Evolutionary conservation across 2,329 filamentous ascomycete species (phyloP), one percentile per base, ranked within the genome.

Genomic region (Neofusicoccum sp.): DNA sequence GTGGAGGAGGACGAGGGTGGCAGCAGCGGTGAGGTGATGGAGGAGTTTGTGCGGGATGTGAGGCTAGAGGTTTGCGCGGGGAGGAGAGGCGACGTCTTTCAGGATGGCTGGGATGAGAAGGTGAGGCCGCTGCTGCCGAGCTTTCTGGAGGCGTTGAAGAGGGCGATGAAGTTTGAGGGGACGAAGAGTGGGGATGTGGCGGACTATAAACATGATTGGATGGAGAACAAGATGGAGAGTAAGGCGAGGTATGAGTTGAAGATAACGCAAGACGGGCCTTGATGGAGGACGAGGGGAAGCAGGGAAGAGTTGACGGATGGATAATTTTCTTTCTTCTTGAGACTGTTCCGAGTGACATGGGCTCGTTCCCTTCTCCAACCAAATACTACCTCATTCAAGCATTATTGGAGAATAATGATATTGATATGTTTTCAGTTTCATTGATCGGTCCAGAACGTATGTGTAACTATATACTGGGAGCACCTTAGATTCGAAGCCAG

Each of bases 81-180:
- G 7, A 54, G 65, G 0, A 60, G 71, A 2, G 71, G 70, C 0
- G 61, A 73, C 56, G 64, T 73, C 26, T 71, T 68, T 41, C 61
- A 60, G 12, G 51, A 53, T 1, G 44, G 45, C 2, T 43, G 69
- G 11, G 64, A 69, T 16, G 16, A 51, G 1, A 53, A 66, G 44
- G 56, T 63, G 2, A 44, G 57, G 14, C 61, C 61, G 2, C 43
- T 70, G 16, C 41, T 73, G 43, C 70, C 70, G 9, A 69, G 66
- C 54, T 72, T 73, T 60, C 65, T 69, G 12, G 51, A 62, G 14
- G 68, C 65, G 24, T 51, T 73, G 26, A 58, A 47, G 31, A 44
- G 56, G 31, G 71, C 69, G 26, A 58, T 67, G 65, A 63, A 57
- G 60, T 28, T 58, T 14, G 58, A 66, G 40, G 61, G 65, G 4